Evolutionary conservation across 169 alveolate genomes (phyloP).

Genomic region (Babesia ovis): DNA sequence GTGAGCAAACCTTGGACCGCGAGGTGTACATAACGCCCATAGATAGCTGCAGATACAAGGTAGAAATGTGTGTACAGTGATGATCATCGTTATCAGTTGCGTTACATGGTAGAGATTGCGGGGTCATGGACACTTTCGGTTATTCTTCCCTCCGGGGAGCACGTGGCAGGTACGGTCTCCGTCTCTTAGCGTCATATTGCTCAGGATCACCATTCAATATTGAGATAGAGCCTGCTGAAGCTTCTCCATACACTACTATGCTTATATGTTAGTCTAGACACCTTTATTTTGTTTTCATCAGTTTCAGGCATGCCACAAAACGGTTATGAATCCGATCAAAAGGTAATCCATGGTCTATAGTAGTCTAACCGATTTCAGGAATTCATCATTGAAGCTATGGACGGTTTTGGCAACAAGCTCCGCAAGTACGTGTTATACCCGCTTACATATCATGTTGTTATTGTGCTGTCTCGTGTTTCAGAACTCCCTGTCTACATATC

Average conservation of each 20-base stretch:
- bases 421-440: constrained; percentile 5
- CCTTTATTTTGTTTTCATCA: neutral
- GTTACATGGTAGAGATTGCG: constrained; percentile 46
- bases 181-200: neutral
- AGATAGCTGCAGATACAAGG: constrained; percentile 14
- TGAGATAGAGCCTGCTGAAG: constrained; percentile 33
- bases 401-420: constrained; percentile 26
- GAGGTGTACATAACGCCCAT: constrained; percentile 19
- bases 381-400: constrained; percentile 34
- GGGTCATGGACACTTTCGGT: constrained; percentile 48
- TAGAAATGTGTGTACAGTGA: neutral
- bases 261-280: constrained; percentile 14
- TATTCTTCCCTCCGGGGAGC: constrained; percentile 11
- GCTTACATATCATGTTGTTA: neutral
- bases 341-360: constrained; percentile 1
- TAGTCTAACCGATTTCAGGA: constrained; percentile 18
- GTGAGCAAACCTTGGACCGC: neutral
- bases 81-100: constrained; percentile 1
- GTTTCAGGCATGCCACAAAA: constrained; percentile 41
- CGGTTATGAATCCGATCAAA: constrained; percentile 43
- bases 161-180: constrained; percentile 35
- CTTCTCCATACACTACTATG: constrained; percentile 38
- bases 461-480: neutral
- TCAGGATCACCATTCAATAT: constrained; percentile 65
- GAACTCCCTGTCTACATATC: neutral